Percentiles rank a stretch among this genome's conserved stretches.
These are phyloP conservation scores for Sporisorium exsertum DNA, from an alignment of 1,284 basidiomycete species.

Conservation along the genomic window DNA sequence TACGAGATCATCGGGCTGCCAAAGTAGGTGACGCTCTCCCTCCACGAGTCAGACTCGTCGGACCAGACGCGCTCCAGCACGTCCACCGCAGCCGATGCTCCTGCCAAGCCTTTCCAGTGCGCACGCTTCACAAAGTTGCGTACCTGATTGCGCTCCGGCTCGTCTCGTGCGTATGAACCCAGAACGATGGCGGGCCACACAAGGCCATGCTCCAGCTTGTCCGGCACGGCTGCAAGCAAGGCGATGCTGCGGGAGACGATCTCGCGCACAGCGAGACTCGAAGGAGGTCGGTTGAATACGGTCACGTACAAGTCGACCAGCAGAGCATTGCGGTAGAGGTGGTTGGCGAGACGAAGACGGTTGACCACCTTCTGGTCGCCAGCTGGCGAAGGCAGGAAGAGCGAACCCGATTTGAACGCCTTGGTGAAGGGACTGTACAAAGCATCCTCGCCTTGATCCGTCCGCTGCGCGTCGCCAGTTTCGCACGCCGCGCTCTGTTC, in stretches of 20 bases:
- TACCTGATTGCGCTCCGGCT: conserved; percentile 20
- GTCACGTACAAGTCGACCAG: conserved; percentile 43
- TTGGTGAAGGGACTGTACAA: conserved; percentile 8
- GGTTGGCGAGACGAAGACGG: conserved; percentile 42
- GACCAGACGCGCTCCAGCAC: conserved; percentile 45
- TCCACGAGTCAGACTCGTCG: conserved; percentile 23
- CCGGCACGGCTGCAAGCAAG: conserved; percentile 25
- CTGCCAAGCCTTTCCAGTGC: conserved; percentile 33
- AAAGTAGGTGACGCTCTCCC: conserved; percentile 44
- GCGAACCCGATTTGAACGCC: conserved; percentile 28
- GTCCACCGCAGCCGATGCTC: conserved; percentile 17
- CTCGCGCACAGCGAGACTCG: conserved; percentile 28
- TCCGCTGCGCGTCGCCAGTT: not conserved
- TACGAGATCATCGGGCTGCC: conserved; percentile 42
- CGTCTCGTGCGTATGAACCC: conserved; percentile 26
- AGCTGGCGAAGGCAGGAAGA: conserved; percentile 11
- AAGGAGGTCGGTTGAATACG: conserved; percentile 36
- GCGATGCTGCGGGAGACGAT: conserved; percentile 35
- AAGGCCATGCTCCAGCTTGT: conserved; percentile 34
- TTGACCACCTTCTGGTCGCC: conserved; percentile 35
- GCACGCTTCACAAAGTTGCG: conserved; percentile 17
- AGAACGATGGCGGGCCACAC: conserved; percentile 44
- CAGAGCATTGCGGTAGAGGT: conserved; percentile 45
- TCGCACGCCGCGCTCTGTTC: not conserved
- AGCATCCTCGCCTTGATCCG: not conserved